These are phyloP conservation scores for Solanum etuberosum DNA, from an alignment of 257 asterid genomes.

Conservation along the genomic window DNA sequence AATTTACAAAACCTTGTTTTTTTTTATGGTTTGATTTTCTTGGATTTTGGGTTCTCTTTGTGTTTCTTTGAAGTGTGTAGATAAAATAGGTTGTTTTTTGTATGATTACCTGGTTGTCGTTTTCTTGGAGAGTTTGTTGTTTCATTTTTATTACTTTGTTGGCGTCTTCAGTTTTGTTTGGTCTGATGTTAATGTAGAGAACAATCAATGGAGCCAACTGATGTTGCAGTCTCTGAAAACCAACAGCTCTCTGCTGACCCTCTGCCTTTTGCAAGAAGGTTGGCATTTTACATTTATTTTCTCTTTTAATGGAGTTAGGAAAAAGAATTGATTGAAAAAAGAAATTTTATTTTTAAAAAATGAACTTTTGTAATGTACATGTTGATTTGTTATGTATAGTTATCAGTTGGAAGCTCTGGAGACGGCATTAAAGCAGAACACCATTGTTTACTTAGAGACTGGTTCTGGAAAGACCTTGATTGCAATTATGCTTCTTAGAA, in stretches of 20 bases:
- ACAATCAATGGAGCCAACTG: conserved; percentile 5
- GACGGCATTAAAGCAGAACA: conserved; percentile 51
- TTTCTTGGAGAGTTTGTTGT: not conserved
- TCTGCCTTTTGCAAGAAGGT: conserved; percentile 52
- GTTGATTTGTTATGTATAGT: conserved; percentile 21
- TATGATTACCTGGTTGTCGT: not conserved
- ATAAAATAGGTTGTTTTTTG: not conserved
- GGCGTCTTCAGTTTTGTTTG: not conserved
- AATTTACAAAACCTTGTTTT: not conserved
- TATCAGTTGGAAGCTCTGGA: conserved; percentile 85
- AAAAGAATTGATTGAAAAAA: not conserved
- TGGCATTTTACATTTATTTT: not conserved
- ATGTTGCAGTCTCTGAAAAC: conserved; percentile 24
- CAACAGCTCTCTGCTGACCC: conserved; percentile 24
- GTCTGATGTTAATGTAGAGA: not conserved
- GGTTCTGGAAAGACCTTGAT: conserved; percentile 86
- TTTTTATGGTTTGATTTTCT: not conserved
- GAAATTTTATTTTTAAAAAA: not conserved
- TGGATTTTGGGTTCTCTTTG: not conserved
- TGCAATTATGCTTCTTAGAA: conserved; percentile 76
- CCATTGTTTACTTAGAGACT: conserved; percentile 73
- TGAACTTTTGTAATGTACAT: not conserved
- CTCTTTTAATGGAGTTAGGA: not conserved
- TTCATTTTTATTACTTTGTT: not conserved
- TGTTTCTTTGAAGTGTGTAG: not conserved